Evolutionary conservation across 1,284 basidiomycete genomes (phyloP).

Genomic region (Papiliotrema terrestris): DNA sequence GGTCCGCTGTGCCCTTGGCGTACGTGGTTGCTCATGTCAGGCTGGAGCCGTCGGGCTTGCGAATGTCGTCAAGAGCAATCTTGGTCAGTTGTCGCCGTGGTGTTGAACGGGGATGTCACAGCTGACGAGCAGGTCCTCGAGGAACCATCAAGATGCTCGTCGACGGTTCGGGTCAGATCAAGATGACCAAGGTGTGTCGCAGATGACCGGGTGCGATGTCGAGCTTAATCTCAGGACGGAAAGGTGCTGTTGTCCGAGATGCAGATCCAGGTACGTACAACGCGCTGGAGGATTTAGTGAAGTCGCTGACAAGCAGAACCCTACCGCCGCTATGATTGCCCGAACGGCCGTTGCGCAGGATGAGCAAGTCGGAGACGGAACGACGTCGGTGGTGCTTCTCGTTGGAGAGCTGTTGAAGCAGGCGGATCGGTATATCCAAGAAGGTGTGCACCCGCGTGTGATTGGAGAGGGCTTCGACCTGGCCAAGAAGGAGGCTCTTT

Average conservation of each 20-base stretch:
- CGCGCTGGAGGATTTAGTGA: too few species aligned
- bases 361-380: constrained; percentile 98
- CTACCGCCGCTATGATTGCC: constrained; percentile 98
- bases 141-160: constrained; percentile 99
- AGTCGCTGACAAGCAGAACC: constrained; percentile 58
- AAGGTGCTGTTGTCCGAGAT: constrained; percentile 98
- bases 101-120: constrained; percentile 1
- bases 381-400: constrained; percentile 93
- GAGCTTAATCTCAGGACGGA: constrained; percentile 61
- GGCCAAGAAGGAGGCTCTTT: constrained; percentile 90
- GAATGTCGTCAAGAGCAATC: constrained; percentile 93
- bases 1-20: constrained; percentile 8
- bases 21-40: constrained; percentile 15
- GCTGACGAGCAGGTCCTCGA: constrained; percentile 65
- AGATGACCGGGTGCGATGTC: not conserved
- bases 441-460: constrained; percentile 97
- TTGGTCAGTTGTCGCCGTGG: constrained; percentile 56
- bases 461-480: constrained; percentile 94
- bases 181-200: constrained; percentile 83
- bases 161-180: constrained; percentile 98
- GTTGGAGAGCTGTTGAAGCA: constrained; percentile 98
- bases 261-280: constrained; percentile 76
- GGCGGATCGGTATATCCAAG: constrained; percentile 94
- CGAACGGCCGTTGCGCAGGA: constrained; percentile 97
- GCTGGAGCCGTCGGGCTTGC: constrained; percentile 93